Conservation (phyloP, 83 land plant genomes). For the Isoetes engelmannii region DNA sequence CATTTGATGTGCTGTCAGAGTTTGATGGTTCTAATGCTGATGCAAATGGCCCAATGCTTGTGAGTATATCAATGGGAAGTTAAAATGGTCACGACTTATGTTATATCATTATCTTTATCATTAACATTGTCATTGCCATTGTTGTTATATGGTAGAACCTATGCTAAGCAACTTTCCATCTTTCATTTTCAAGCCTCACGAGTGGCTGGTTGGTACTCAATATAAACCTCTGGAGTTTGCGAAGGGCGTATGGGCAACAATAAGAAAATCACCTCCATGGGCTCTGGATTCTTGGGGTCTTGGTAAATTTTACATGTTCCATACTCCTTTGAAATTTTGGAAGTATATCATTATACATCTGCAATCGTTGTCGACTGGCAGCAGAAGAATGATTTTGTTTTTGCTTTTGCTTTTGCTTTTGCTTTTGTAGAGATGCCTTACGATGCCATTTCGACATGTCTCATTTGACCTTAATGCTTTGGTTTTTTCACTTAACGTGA, state of each 20-base stretch:
- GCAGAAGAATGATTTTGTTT: neutral
- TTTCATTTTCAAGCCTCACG: slow-evolving; percentile 77
- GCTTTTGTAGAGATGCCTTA: neutral
- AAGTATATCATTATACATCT: neutral
- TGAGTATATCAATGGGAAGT: slow-evolving; percentile 33
- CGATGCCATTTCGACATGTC: too few species aligned
- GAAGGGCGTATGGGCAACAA: slow-evolving; percentile 76
- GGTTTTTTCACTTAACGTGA: too few species aligned
- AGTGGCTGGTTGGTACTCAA: slow-evolving; percentile 90
- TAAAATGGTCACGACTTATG: too few species aligned
- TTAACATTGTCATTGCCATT: too few species aligned
- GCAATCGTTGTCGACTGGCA: neutral
- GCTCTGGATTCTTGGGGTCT: slow-evolving; percentile 99
- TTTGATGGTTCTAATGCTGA: slow-evolving; percentile 82
- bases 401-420: neutral
- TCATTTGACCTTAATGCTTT: too few species aligned
- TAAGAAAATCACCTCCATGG: slow-evolving; percentile 93
- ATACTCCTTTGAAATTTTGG: too few species aligned
- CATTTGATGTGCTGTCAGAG: slow-evolving; percentile 96
- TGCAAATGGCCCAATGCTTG: slow-evolving; percentile 77
- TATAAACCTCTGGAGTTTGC: slow-evolving; percentile 81
- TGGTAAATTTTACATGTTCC: slow-evolving; percentile 40
- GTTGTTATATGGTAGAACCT: too few species aligned
- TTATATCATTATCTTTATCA: too few species aligned
- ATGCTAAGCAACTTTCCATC: too few species aligned